Evolutionary conservation across 164 flowering plant species (phyloP).

Genomic region (Chloranthus sessilifolius): DNA sequence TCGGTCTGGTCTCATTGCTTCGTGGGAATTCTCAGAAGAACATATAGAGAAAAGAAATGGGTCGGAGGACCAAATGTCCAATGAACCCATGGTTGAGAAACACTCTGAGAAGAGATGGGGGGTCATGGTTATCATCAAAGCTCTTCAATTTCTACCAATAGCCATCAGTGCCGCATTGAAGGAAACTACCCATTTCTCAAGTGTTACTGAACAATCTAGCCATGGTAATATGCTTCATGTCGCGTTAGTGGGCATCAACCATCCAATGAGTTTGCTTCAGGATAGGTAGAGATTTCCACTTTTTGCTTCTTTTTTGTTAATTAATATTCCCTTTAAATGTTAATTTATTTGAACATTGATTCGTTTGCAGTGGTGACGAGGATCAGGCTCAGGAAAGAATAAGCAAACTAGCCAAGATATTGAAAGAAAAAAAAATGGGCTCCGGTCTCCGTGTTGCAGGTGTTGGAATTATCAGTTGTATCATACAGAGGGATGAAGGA

Average conservation of each 20-base stretch:
- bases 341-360: neutral
- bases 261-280: slow-evolving; percentile 94
- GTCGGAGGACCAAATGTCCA: slow-evolving; percentile 34
- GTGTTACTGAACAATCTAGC: slow-evolving; percentile 22
- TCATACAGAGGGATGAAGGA: slow-evolving; percentile 99
- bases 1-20: slow-evolving; percentile 90
- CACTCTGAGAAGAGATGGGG: slow-evolving; percentile 86
- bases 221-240: slow-evolving; percentile 93
- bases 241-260: slow-evolving; percentile 88
- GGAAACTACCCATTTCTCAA: slow-evolving; percentile 54
- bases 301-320: neutral
- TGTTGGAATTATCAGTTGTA: slow-evolving; percentile 86
- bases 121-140: slow-evolving; percentile 91
- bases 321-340: neutral
- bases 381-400: slow-evolving; percentile 99
- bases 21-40: slow-evolving; percentile 93
- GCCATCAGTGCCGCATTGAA: slow-evolving; percentile 65
- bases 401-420: slow-evolving; percentile 83
- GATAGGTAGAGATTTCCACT: slow-evolving; percentile 59
- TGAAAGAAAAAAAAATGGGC: slow-evolving; percentile 73
- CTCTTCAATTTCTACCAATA: slow-evolving; percentile 79
- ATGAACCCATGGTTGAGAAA: slow-evolving; percentile 38
- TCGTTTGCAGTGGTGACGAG: slow-evolving; percentile 87
- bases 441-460: slow-evolving; percentile 71
- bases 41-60: slow-evolving; percentile 53